Conservation (phyloP, 2,329 filamentous ascomycete species). For the Epichloe sibirici region DNA sequence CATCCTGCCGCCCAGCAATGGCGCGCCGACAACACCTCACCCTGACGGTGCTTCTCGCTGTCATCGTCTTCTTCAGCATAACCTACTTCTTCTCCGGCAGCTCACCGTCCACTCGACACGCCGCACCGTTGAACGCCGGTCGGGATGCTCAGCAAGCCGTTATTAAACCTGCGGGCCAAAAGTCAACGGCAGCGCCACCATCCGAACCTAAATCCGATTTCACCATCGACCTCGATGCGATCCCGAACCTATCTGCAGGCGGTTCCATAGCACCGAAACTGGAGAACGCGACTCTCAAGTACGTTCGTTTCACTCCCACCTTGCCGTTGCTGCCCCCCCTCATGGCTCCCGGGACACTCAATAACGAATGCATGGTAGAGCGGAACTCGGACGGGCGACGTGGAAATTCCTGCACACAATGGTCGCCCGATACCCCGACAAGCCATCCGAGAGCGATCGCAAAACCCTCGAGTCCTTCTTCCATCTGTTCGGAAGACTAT, state of each 20-base stretch:
- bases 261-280: constrained; percentile 68
- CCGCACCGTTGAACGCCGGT: constrained; percentile 8
- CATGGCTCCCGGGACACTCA: background rate
- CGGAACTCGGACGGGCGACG: constrained; percentile 53
- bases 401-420: constrained; percentile 63
- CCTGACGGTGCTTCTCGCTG: constrained; percentile 39
- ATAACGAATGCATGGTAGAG: constrained; percentile 24
- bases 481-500: constrained; percentile 54
- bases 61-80: constrained; percentile 44
- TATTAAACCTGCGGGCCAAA: background rate
- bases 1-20: constrained; percentile 23
- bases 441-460: constrained; percentile 49
- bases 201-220: constrained; percentile 17
- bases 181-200: constrained; percentile 1
- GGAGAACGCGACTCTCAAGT: constrained; percentile 74
- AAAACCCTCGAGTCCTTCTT: constrained; percentile 52
- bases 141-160: background rate
- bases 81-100: constrained; percentile 45
- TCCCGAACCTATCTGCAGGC: constrained; percentile 46
- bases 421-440: constrained; percentile 56
- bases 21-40: constrained; percentile 41
- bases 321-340: background rate
- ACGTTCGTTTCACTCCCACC: constrained; percentile 14
- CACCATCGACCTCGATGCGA: constrained; percentile 26
- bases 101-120: background rate